Evolutionary conservation across 805 yeast species (phyloP).

Genomic region (Spathaspora passalidarum): DNA sequence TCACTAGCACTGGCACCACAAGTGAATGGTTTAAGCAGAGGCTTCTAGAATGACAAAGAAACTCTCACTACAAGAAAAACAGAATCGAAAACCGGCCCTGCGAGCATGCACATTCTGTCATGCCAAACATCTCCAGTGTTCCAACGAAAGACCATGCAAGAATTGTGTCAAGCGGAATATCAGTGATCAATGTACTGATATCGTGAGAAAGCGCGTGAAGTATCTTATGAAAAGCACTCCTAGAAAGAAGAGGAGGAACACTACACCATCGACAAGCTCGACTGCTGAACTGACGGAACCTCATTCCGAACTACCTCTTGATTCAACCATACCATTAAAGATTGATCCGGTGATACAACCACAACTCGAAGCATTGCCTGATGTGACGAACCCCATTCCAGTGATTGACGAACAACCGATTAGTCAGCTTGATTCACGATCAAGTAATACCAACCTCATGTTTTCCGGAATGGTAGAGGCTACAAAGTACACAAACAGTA

Average conservation of each 20-base stretch:
- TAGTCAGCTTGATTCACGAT: not conserved
- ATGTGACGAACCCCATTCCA: not conserved
- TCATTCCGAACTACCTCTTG: not conserved
- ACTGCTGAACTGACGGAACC: no score
- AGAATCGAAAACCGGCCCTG: slow-evolving; percentile 56
- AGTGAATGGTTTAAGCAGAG: not conserved
- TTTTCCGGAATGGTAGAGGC: not conserved
- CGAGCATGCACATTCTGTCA: slow-evolving; percentile 76
- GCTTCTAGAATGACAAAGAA: slow-evolving; percentile 53
- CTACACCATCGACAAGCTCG: not conserved
- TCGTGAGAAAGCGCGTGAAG: slow-evolving; percentile 51
- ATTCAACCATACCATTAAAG: not conserved
- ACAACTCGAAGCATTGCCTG: not conserved
- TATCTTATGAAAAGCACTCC: slow-evolving; percentile 20
- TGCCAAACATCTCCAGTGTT: slow-evolving; percentile 71
- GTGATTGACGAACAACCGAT: not conserved
- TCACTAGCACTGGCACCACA: no score
- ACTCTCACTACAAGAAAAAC: slow-evolving; percentile 52
- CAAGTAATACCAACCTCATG: not conserved
- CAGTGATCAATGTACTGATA: slow-evolving; percentile 55
- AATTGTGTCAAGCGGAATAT: slow-evolving; percentile 65
- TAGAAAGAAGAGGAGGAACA: not conserved
- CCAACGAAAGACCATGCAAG: slow-evolving; percentile 64
- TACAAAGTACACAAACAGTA: slow-evolving; percentile 10
- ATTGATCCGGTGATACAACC: no score